These are phyloP conservation scores for Verticillium zaregamsianum DNA, from an alignment of 2,329 filamentous ascomycete genomes.

Conservation along the genomic window DNA sequence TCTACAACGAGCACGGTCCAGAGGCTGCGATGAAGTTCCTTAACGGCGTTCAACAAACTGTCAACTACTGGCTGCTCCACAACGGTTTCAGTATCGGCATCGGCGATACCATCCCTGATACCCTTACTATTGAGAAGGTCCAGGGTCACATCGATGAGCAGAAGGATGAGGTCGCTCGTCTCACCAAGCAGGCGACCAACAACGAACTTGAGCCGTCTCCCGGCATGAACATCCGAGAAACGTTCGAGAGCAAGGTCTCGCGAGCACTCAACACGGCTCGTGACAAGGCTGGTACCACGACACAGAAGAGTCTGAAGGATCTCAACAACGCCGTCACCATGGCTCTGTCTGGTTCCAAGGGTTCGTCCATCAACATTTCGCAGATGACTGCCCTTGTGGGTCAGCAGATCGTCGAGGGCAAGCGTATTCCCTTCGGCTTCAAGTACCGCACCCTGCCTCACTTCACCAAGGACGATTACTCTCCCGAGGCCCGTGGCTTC, in stretches of 20 bases:
- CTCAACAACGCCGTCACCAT: slow-evolving; percentile 96
- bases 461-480: slow-evolving; percentile 99
- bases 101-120: slow-evolving; percentile 94
- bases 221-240: slow-evolving; percentile 98
- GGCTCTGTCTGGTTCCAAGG: slow-evolving; percentile 95
- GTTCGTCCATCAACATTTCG: slow-evolving; percentile 98
- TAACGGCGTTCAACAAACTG: slow-evolving; percentile 89
- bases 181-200: slow-evolving; percentile 74
- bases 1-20: slow-evolving; percentile 90
- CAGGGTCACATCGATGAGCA: slow-evolving; percentile 75
- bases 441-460: slow-evolving; percentile 96
- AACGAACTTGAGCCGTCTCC: slow-evolving; percentile 89
- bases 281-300: slow-evolving; percentile 92
- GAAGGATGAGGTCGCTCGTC: slow-evolving; percentile 73
- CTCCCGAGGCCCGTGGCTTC: slow-evolving; percentile 92
- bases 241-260: slow-evolving; percentile 95
- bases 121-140: slow-evolving; percentile 76
- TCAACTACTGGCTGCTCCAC: slow-evolving; percentile 96
- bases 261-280: slow-evolving; percentile 91
- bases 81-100: slow-evolving; percentile 98
- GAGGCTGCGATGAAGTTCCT: slow-evolving; percentile 90
- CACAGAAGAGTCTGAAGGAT: slow-evolving; percentile 89
- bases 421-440: slow-evolving; percentile 98
- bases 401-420: slow-evolving; percentile 96
- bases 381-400: slow-evolving; percentile 99